Conservation (phyloP, 78 protist genomes). For the Dictyostelium firmibasis region DNA sequence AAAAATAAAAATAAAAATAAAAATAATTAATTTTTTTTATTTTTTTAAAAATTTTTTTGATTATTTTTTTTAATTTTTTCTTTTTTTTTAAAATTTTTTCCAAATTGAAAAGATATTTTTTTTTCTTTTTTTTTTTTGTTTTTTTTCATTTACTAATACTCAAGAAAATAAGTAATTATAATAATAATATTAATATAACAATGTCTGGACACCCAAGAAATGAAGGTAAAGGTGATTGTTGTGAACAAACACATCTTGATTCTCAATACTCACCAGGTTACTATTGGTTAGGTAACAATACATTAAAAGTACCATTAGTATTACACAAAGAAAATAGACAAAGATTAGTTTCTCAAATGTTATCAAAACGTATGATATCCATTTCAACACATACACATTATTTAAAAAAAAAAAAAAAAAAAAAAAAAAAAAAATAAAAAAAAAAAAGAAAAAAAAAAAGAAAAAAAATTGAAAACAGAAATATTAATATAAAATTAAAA, state of each 20-base stretch:
- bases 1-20: too few species aligned
- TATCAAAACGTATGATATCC: constrained; percentile 33
- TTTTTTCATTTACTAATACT: not conserved
- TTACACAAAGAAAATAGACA: constrained; percentile 73
- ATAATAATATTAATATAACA: not conserved
- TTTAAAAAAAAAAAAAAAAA: not conserved
- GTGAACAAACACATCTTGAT: constrained; percentile 53
- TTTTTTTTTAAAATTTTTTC: not conserved
- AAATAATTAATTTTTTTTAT: not conserved
- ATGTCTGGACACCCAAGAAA: not conserved
- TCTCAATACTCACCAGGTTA: constrained; percentile 71
- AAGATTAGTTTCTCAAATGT: constrained; percentile 41
- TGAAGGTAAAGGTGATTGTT: constrained; percentile 19
- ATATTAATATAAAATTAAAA: too few species aligned
- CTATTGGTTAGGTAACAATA: constrained; percentile 78
- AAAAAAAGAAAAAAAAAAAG: not conserved
- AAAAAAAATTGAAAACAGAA: not conserved
- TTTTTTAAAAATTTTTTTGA: not conserved
- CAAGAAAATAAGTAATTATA: not conserved
- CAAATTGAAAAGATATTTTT: not conserved
- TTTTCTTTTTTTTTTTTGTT: not conserved
- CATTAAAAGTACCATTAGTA: constrained; percentile 65
- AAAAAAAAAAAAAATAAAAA: not conserved
- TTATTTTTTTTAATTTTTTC: not conserved
- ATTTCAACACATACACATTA: not conserved